phyloP scores from a whole-genome alignment of 1,284 basidiomycete genomes.

The Pascua guehoae region DNA sequence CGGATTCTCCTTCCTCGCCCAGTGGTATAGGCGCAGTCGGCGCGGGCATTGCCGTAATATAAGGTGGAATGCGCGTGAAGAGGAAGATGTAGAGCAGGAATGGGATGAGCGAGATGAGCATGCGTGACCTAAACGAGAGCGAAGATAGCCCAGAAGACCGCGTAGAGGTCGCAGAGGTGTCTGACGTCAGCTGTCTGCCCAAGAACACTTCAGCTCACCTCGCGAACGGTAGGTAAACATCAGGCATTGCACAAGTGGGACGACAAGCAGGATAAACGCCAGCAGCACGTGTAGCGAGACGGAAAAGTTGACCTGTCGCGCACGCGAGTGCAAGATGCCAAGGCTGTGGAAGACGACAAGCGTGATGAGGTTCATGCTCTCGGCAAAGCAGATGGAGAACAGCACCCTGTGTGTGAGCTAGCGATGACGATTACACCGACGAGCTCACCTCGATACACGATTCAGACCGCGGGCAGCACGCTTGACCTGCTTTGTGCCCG shows the following conservation, averaged over 20 bases:
- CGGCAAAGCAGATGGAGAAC: slow-evolving; percentile 47
- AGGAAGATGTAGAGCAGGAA: slow-evolving; percentile 46
- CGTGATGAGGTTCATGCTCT: slow-evolving; percentile 44
- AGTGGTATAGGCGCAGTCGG: neutral
- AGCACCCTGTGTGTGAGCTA: slow-evolving; percentile 28
- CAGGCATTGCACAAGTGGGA: slow-evolving; percentile 46
- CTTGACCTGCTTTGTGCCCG: slow-evolving; percentile 25
- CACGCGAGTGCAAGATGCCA: slow-evolving; percentile 40
- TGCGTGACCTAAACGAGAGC: slow-evolving; percentile 27
- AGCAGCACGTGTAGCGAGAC: slow-evolving; percentile 45
- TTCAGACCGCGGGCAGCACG: slow-evolving; percentile 38
- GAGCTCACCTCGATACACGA: slow-evolving; percentile 34
- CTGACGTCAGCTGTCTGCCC: neutral
- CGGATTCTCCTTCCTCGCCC: slow-evolving; percentile 5
- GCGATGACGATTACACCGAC: neutral
- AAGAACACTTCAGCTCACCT: slow-evolving; percentile 23
- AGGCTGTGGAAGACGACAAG: slow-evolving; percentile 45
- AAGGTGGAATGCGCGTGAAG: slow-evolving; percentile 48
- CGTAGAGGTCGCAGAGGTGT: slow-evolving; percentile 12
- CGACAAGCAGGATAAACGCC: slow-evolving; percentile 38
- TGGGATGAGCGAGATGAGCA: slow-evolving; percentile 44
- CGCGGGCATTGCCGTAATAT: slow-evolving; percentile 31
- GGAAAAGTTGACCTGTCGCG: slow-evolving; percentile 46
- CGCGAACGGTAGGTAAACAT: slow-evolving; percentile 45
- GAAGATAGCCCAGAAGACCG: slow-evolving; percentile 17